Percentiles rank a stretch among this genome's conserved stretches.
These are phyloP conservation scores for Fusarium euwallaceae DNA, from an alignment of 2,329 filamentous ascomycete genomes.

Conservation along the genomic window DNA sequence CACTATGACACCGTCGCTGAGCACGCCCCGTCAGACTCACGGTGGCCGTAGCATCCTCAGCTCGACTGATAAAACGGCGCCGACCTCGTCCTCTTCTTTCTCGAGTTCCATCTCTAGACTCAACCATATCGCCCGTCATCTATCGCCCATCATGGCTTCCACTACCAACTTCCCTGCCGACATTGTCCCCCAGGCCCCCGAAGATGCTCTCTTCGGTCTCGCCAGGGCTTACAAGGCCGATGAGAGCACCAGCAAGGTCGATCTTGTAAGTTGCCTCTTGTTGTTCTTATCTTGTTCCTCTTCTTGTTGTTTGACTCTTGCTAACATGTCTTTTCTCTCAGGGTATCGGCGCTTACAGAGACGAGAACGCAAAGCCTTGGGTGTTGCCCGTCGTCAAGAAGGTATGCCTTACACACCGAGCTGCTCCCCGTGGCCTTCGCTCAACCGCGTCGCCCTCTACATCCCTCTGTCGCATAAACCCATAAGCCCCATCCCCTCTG, in stretches of 20 bases:
- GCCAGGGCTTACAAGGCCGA: constrained; percentile 91
- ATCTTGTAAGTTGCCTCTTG: constrained; percentile 75
- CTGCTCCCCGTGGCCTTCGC: constrained; percentile 4
- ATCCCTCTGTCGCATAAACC: constrained; percentile 18
- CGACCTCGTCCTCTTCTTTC: constrained; percentile 57
- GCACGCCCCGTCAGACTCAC: constrained; percentile 43
- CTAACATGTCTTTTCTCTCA: constrained; percentile 46
- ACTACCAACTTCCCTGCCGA: constrained; percentile 76
- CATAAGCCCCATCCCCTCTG: constrained; percentile 1
- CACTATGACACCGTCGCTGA: constrained; percentile 50
- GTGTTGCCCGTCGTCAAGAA: constrained; percentile 96
- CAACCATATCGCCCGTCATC: constrained; percentile 76
- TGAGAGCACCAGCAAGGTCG: constrained; percentile 83
- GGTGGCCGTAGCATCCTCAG: constrained; percentile 39
- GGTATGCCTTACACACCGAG: constrained; percentile 64
- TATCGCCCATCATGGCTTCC: constrained; percentile 68
- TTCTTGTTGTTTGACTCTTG: constrained; percentile 3
- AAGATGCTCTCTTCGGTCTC: constrained; percentile 94
- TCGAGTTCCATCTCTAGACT: constrained; percentile 63
- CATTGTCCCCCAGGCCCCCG: constrained; percentile 88
- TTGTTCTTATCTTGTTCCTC: neutral
- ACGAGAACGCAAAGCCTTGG: constrained; percentile 97
- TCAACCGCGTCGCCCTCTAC: constrained; percentile 14
- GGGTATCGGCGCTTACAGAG: constrained; percentile 92
- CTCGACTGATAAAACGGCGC: constrained; percentile 47